These are phyloP conservation scores for Leccinum subgranulosum DNA, from an alignment of 768 basidiomycete species.

Conservation along the genomic window DNA sequence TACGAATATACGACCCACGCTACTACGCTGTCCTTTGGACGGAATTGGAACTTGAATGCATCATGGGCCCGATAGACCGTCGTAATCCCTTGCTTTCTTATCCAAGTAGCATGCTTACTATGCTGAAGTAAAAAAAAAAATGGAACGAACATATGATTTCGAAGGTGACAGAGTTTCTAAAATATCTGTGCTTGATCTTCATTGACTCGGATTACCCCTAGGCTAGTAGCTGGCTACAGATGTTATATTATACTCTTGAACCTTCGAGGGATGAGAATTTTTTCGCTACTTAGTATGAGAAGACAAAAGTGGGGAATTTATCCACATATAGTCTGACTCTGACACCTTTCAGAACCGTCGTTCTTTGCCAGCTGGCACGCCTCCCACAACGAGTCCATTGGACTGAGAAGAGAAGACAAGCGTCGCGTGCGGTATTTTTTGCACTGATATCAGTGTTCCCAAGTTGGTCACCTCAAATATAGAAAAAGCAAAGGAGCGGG, in stretches of 20 bases:
- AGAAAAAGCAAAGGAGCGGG: not conserved
- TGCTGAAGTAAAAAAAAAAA: not conserved
- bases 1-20: not conserved
- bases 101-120: not conserved
- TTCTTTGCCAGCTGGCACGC: not conserved
- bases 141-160: not conserved
- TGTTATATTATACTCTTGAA: not conserved
- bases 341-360: slow-evolving; percentile 1
- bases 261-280: slow-evolving; percentile 4
- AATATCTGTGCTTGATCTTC: not conserved
- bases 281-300: too few species aligned
- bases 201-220: not conserved
- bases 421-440: not conserved
- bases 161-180: not conserved
- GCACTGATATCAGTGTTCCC: not conserved
- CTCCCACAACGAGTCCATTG: not conserved
- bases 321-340: slow-evolving; percentile 1
- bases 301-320: not conserved
- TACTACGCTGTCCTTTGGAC: not conserved
- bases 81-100: too few species aligned
- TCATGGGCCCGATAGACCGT: not conserved
- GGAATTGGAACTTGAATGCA: not conserved
- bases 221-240: not conserved
- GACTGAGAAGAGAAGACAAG: not conserved
- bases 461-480: not conserved